Conservation (phyloP, 768 basidiomycete species). For the Auricularia sp. region DNA sequence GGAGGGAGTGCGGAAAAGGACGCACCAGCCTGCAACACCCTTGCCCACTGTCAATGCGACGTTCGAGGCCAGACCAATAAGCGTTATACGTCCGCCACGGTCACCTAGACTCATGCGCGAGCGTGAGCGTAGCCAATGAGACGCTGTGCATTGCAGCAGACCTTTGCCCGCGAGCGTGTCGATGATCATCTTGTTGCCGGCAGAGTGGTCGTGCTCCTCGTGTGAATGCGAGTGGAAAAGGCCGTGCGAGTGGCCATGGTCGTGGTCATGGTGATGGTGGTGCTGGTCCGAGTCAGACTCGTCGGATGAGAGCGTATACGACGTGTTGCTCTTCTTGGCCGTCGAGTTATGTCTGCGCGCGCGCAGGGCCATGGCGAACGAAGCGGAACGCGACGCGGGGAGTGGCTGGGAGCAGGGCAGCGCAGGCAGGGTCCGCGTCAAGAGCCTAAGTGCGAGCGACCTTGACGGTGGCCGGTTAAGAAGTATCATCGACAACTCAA, state of each 20-base stretch:
- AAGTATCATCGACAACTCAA: neutral
- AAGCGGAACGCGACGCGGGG: neutral
- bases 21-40: constrained; percentile 77
- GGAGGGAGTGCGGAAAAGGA: constrained; percentile 17
- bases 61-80: constrained; percentile 77
- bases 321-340: neutral
- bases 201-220: constrained; percentile 44
- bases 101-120: constrained; percentile 42
- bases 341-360: neutral
- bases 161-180: constrained; percentile 58
- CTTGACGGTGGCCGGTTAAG: neutral
- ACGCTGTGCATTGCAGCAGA: constrained; percentile 22
- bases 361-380: neutral
- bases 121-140: neutral
- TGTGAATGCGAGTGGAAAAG: constrained; percentile 62
- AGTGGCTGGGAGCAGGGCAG: neutral
- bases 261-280: constrained; percentile 20
- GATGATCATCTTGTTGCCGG: constrained; percentile 59
- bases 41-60: constrained; percentile 74
- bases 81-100: constrained; percentile 72
- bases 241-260: constrained; percentile 49
- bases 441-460: neutral
- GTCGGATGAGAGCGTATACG: neutral
- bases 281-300: constrained; percentile 12
- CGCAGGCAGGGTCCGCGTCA: neutral